Conservation (phyloP, 768 basidiomycete genomes). For the Mrakia gelida region DNA sequence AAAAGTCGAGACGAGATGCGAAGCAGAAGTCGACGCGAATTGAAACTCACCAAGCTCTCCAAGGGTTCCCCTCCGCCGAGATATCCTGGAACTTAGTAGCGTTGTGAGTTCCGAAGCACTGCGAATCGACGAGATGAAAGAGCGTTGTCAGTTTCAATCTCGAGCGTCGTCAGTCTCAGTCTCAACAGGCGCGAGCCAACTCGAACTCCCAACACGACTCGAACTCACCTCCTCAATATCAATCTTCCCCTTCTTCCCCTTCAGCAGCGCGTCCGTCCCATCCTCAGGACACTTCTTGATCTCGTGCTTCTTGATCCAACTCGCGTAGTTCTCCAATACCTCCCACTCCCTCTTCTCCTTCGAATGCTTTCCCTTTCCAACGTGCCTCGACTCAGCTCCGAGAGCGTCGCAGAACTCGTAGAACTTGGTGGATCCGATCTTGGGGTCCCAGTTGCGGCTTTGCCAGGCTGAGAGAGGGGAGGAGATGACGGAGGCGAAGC, state of each 20-base stretch:
- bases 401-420: conserved; percentile 41
- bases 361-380: conserved; percentile 27
- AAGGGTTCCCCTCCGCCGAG: conserved; percentile 59
- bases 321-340: conserved; percentile 58
- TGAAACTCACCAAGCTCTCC: conserved; percentile 73
- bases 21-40: background rate
- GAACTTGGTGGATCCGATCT: conserved; percentile 35
- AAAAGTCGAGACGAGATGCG: conserved; percentile 43
- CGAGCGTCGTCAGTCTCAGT: background rate
- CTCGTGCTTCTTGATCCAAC: conserved; percentile 59
- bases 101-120: conserved; percentile 86
- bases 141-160: no score
- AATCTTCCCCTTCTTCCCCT: conserved; percentile 40
- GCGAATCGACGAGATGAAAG: background rate
- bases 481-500: conserved; percentile 66
- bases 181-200: no score
- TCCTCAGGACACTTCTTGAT: conserved; percentile 57
- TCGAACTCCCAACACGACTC: conserved; percentile 33
- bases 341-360: conserved; percentile 12
- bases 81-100: conserved; percentile 61
- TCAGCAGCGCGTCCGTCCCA: conserved; percentile 1
- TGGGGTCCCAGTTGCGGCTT: conserved; percentile 78
- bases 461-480: conserved; percentile 71
- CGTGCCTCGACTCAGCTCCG: conserved; percentile 17
- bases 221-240: conserved; percentile 50